Evolutionary conservation across 2,329 filamentous ascomycete genomes (phyloP), one percentile per base, ranked within the genome.

Genomic region (Acephala macrosclerotiorum): DNA sequence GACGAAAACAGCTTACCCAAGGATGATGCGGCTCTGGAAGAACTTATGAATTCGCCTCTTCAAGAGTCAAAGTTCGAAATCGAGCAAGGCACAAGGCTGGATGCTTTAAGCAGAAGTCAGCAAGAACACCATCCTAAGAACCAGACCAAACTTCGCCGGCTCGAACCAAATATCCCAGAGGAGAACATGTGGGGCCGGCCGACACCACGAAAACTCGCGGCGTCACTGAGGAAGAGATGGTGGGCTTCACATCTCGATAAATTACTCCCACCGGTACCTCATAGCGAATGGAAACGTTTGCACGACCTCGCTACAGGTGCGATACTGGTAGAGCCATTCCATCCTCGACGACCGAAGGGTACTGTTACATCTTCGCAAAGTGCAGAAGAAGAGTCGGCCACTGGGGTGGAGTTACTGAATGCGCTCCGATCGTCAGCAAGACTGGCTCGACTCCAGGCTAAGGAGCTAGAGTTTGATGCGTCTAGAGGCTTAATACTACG

Each of bases 281-380:
- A 74, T 33, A 77, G 79, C 20, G 85, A 89, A 72, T 90, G 86
- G 86, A 80, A 88, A 16, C 73, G 81, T 16, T 75, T 90, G n/a
- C 76, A 76, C n/a, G 75, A 76, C 26, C 70, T 90, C 40, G 80
- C 80, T 2, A 68, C 71, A 8, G 86, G 75, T 16, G 58, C 22
- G 11, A 51, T 70, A 33, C 66, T 63, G 29, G 20, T 71, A 12
- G 65, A 70, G 33, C 20, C 55, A 20, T 38, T 40, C 22, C 69
- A 64, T 16, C 51, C 59, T 25, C 68, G 66, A n/a, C 70, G 74
- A 14, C 80, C 49, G n/a, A 53, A 29, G 25, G 49, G 49, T 14
- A 53, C 49, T 2, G 4, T 18, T 18, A 16, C 26, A 18, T 9
- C 7, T 18, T n/a, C 29, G 22, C 14, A 58, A 38, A 26, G 6